Evolutionary conservation across 352 stramenopile genomes (phyloP).

Genomic region (Elongisporangium senticosum): DNA sequence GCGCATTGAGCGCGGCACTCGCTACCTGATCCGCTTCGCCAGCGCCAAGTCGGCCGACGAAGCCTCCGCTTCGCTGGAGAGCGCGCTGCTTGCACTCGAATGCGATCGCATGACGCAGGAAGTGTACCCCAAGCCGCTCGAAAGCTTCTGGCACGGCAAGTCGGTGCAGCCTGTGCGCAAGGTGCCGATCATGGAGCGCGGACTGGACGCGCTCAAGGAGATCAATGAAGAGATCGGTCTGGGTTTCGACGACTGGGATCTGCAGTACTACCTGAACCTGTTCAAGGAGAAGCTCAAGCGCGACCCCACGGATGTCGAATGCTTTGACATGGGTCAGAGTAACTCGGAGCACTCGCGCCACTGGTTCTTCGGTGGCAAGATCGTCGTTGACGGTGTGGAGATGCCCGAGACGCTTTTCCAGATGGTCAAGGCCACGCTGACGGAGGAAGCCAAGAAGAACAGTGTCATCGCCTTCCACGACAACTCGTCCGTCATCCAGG

Average conservation of each 20-base stretch:
- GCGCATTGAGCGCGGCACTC: conserved; percentile 92
- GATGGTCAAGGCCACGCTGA: conserved; percentile 98
- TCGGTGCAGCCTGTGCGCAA: conserved; percentile 80
- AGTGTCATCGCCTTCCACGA: conserved; percentile 99
- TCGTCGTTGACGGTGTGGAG: conserved; percentile 96
- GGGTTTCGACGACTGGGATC: conserved; percentile 98
- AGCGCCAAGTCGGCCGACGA: conserved; percentile 27
- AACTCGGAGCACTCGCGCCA: conserved; percentile 99
- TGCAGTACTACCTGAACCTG: conserved; percentile 98
- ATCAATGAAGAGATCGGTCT: conserved; percentile 95
- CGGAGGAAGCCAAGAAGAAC: conserved; percentile 88
- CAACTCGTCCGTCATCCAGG: conserved; percentile 97
- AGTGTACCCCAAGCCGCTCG: conserved; percentile 89
- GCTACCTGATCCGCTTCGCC: conserved; percentile 84
- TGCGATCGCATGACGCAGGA: conserved; percentile 98
- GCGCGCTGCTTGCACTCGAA: conserved; percentile 57
- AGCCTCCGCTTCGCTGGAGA: conserved; percentile 35
- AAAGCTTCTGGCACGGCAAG: conserved; percentile 87
- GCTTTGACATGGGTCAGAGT: conserved; percentile 98
- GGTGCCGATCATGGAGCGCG: conserved; percentile 94
- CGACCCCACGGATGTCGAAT: conserved; percentile 99
- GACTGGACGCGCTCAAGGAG: conserved; percentile 91
- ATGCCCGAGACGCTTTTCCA: conserved; percentile 97
- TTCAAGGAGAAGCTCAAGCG: conserved; percentile 96
- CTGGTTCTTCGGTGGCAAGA: conserved; percentile 99